These are phyloP conservation scores for Jackrogersella multiformis DNA, from an alignment of 495 filamentous ascomycete genomes.

Conservation along the genomic window DNA sequence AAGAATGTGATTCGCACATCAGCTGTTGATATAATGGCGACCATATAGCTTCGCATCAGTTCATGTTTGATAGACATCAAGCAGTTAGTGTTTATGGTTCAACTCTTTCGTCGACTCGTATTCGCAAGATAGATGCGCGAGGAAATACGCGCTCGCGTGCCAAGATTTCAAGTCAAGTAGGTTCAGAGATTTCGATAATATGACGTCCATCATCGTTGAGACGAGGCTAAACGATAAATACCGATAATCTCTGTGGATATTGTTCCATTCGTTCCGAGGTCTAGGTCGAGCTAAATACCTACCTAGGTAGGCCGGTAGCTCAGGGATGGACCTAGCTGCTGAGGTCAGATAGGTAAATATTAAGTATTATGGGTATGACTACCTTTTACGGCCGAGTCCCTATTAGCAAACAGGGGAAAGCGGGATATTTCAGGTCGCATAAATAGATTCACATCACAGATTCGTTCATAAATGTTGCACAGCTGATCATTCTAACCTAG, in stretches of 20 bases:
- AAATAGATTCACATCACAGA: not conserved
- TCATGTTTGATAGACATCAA: constrained; percentile 7
- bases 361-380: not conserved
- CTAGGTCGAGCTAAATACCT: not conserved
- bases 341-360: no score
- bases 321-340: no score
- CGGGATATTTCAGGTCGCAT: not conserved
- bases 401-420: not conserved
- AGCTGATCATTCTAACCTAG: no score
- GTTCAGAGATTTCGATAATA: no score
- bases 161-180: no score
- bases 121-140: no score
- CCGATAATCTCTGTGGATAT: not conserved
- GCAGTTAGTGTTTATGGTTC: no score
- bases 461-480: not conserved
- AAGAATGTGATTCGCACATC: not conserved
- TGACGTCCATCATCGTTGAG: no score
- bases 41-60: not conserved
- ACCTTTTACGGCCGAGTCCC: not conserved
- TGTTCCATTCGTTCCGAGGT: not conserved
- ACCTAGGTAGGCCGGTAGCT: not conserved
- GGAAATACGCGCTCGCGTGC: no score
- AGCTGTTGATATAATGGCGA: not conserved
- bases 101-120: no score
- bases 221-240: no score